A percentile compares a stretch with the other conserved stretches of the same genome.
These are phyloP conservation scores for Graphiopsis chlorocephala DNA, from an alignment of 2,329 filamentous ascomycete genomes.

Conservation along the genomic window DNA sequence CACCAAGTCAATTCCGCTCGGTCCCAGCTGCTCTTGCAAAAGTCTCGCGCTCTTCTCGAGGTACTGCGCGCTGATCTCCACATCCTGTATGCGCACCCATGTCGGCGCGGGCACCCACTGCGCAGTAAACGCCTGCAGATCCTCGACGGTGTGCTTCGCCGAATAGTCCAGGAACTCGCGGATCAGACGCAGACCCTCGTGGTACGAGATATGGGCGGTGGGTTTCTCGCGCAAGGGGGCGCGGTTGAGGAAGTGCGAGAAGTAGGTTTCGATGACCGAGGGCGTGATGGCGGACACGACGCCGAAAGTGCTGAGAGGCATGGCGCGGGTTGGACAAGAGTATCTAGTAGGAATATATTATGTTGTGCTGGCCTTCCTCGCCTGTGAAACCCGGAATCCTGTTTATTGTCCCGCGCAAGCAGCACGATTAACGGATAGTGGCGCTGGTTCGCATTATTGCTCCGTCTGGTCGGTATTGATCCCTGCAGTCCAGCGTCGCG, in stretches of 20 bases:
- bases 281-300: constrained; percentile 83
- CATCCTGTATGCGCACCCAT: constrained; percentile 78
- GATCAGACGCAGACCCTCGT: constrained; percentile 85
- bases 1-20: constrained; percentile 68
- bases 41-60: constrained; percentile 64
- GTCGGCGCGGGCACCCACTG: constrained; percentile 88
- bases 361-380: constrained; percentile 1
- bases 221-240: constrained; percentile 74
- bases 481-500: not conserved
- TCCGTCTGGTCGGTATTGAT: constrained; percentile 6
- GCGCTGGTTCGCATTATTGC: constrained; percentile 4
- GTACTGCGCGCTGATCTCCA: constrained; percentile 62
- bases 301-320: constrained; percentile 74
- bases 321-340: constrained; percentile 29
- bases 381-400: constrained; percentile 9
- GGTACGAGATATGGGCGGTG: constrained; percentile 87
- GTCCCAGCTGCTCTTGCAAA: constrained; percentile 72
- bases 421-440: constrained; percentile 11
- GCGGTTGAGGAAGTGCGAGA: constrained; percentile 87
- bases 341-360: not conserved
- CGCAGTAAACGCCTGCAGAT: constrained; percentile 83
- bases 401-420: constrained; percentile 1
- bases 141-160: constrained; percentile 86
- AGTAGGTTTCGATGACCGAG: constrained; percentile 78
- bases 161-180: constrained; percentile 81